phyloP scores from a whole-genome alignment of 1,139 yeast species.

The Suzukiozyma palmioleophila region DNA sequence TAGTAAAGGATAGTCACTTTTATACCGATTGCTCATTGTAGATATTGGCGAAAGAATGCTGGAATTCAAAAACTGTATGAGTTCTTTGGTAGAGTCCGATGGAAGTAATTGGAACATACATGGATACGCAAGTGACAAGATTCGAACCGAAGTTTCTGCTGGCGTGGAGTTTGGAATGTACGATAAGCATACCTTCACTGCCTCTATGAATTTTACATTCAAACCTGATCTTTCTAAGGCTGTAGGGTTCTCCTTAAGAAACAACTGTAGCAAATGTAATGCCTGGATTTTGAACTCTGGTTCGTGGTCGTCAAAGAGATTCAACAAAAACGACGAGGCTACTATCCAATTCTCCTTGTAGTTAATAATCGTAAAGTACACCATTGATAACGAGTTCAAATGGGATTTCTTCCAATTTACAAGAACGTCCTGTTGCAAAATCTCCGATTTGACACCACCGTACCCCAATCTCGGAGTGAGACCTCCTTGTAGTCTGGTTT shows the following conservation, averaged over 20 bases:
- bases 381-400: constrained; percentile 21
- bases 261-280: constrained; percentile 24
- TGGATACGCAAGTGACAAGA: constrained; percentile 24
- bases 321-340: constrained; percentile 45
- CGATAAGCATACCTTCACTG: constrained; percentile 31
- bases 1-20: constrained; percentile 1
- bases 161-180: constrained; percentile 47
- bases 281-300: constrained; percentile 42
- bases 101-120: constrained; percentile 5
- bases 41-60: constrained; percentile 14
- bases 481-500: constrained; percentile 15
- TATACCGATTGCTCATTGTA: constrained; percentile 1
- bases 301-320: constrained; percentile 49
- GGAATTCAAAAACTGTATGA: constrained; percentile 11
- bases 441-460: constrained; percentile 16
- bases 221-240: constrained; percentile 7
- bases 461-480: constrained; percentile 27
- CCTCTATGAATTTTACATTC: constrained; percentile 9
- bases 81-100: constrained; percentile 5
- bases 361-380: constrained; percentile 25
- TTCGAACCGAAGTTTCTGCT: constrained; percentile 16
- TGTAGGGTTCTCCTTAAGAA: constrained; percentile 13
- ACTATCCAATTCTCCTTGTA: constrained; percentile 34
- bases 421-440: constrained; percentile 20
- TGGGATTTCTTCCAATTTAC: constrained; percentile 28